A percentile compares a stretch with the other conserved stretches of the same genome.
These are phyloP conservation scores for Carex arenaria DNA, from an alignment of 202 grass and related monocot genomes.

Conservation along the genomic window DNA sequence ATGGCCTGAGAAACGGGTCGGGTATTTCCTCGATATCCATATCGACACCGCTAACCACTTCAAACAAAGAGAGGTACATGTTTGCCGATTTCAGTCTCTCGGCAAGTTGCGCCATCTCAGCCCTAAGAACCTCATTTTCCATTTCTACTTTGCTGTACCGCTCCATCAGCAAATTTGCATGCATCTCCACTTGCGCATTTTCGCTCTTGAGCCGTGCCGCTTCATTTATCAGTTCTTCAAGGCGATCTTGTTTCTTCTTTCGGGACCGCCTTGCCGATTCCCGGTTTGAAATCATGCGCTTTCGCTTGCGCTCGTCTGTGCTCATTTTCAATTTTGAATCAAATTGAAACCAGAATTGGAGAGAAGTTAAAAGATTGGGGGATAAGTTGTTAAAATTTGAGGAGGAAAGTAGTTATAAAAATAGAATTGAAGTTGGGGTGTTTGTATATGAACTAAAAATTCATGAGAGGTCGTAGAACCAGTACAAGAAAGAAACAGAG, in stretches of 20 bases:
- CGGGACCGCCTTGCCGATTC: slow-evolving; percentile 40
- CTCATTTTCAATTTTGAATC: slow-evolving; percentile 5
- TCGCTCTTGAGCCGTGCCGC: slow-evolving; percentile 13
- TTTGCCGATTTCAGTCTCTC: slow-evolving; percentile 35
- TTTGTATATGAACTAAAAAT: not conserved
- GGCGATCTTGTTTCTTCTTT: slow-evolving; percentile 33
- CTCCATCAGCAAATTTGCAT: slow-evolving; percentile 9
- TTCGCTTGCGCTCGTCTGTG: slow-evolving; percentile 36
- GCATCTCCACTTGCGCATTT: slow-evolving; percentile 16
- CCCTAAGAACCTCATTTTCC: slow-evolving; percentile 26
- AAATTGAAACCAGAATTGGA: not conserved
- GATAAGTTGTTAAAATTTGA: not conserved
- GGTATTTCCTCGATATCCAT: slow-evolving; percentile 41
- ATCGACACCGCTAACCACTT: slow-evolving; percentile 30
- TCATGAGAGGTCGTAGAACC: slow-evolving; percentile 49
- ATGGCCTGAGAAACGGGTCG: slow-evolving; percentile 29
- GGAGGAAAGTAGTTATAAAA: not conserved
- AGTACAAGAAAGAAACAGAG: slow-evolving; percentile 47
- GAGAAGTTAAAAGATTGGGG: not conserved
- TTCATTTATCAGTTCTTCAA: slow-evolving; percentile 31
- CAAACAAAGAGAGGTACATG: slow-evolving; percentile 32
- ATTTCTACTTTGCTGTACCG: slow-evolving; percentile 22
- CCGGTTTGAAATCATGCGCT: slow-evolving; percentile 44
- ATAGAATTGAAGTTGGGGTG: not conserved
- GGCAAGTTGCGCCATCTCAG: slow-evolving; percentile 21